Base-by-base conservation (phyloP, 345 rosid genomes). In the Salix koriyanagi region DNA sequence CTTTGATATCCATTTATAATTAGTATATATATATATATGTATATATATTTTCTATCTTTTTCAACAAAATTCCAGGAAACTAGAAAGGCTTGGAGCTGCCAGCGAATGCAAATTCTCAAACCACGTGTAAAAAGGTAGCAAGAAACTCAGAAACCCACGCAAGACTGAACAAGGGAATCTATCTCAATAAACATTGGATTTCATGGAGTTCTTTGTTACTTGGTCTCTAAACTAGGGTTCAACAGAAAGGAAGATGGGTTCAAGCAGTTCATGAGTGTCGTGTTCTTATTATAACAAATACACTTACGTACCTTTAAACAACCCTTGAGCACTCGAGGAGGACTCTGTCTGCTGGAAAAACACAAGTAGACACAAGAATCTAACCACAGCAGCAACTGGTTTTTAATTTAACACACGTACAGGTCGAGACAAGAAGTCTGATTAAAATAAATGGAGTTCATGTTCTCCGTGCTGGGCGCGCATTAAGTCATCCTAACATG, bases 371-470 rank as follows among this genome's bases (percentile, higher is more conserved):
- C 65, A 10, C 48, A 64, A 75, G 23, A 65, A 19, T 68, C 77
- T 69, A 65, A 46, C 14, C 34, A 39, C 67, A 65, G 25, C 72
- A 25, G 28, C 52, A 72, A n/a, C 14, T 56, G 67, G 65, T 36
- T 66, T 60, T 65, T 30, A 58, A 54, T 69, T 72, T 44, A 56
- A 77, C 69, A 77, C 69, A 62, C 15, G 46, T 42, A 42, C 46
- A 72, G 36, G 76, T 75, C 83, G 77, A 77, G 77, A 62, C 84
- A 81, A 79, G 62, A 16, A 79, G 32, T 75, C 52, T 73, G 28
- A 76, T 67, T 70, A 58, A 70, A 77, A 77, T 41, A 65, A 61
- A 34, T 54, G 75, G 15, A 69, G 73, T 81, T 79, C 73, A 76
- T 76, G 79, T 71, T 70, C 64, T 70, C 39, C 69, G 80, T 64